phyloP scores from a whole-genome alignment of 345 rosid species.

The Citrus maxima region DNA sequence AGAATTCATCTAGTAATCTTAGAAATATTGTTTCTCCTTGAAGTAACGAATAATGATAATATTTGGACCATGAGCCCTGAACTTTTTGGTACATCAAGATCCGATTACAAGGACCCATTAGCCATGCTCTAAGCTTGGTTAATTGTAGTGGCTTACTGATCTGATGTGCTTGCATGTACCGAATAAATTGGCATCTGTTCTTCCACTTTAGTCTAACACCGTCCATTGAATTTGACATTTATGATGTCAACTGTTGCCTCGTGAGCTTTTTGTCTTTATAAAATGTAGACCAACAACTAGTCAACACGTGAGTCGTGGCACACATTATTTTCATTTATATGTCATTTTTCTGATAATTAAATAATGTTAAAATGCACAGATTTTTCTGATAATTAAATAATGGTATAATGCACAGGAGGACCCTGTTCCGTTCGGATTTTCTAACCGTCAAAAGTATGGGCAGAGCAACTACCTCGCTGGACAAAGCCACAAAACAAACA shows the following conservation, averaged over 20 bases:
- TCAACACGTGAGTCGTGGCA: background rate
- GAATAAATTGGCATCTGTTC: background rate
- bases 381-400: background rate
- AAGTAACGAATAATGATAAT: background rate
- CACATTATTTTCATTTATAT: background rate
- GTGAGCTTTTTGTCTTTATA: background rate
- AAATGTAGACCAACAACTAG: background rate
- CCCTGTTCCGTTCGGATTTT: slow-evolving; percentile 20
- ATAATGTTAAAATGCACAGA: background rate
- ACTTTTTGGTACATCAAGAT: background rate
- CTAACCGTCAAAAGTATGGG: slow-evolving; percentile 25
- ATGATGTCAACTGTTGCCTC: slow-evolving; percentile 2
- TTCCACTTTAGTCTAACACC: background rate
- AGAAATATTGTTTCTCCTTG: too few relatives aligned
- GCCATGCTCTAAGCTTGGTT: too few relatives aligned
- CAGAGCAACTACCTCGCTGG: slow-evolving; percentile 15
- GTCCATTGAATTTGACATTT: background rate
- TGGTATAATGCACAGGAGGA: slow-evolving; percentile 10
- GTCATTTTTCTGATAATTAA: background rate
- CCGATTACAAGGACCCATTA: background rate
- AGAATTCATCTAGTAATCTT: background rate
- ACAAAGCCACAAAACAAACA: slow-evolving; percentile 16
- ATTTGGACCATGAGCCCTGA: background rate
- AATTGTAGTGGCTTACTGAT: background rate
- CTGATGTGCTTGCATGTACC: background rate